These are phyloP conservation scores for Penicillium sclerotigenum DNA, from an alignment of 2,329 filamentous ascomycete genomes.

Conservation along the genomic window DNA sequence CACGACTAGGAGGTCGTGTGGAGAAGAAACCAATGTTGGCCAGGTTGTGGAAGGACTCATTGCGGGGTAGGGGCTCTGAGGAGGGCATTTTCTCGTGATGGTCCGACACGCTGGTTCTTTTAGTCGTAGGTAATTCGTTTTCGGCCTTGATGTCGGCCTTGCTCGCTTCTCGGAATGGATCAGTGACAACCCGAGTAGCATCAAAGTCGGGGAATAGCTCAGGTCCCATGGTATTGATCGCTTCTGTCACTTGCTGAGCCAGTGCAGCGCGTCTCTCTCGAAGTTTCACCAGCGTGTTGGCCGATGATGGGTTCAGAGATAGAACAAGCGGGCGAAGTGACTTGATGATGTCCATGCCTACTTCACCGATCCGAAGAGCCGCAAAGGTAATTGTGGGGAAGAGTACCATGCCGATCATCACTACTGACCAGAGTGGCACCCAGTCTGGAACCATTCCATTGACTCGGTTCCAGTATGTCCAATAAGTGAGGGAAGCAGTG, in stretches of 20 bases:
- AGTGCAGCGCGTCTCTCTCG: conserved; percentile 69
- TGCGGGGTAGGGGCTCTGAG: conserved; percentile 65
- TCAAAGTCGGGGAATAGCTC: conserved; percentile 98
- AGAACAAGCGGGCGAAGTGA: conserved; percentile 84
- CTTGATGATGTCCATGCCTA: conserved; percentile 98
- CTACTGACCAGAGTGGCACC: conserved; percentile 74
- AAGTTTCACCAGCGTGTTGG: conserved; percentile 78
- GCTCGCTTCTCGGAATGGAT: conserved; percentile 44
- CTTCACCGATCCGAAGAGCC: conserved; percentile 88
- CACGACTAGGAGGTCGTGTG: conserved; percentile 79
- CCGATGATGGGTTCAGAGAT: conserved; percentile 77
- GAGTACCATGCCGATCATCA: conserved; percentile 70
- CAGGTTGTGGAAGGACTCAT: conserved; percentile 92
- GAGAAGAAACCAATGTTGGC: conserved; percentile 86
- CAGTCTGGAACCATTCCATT: conserved; percentile 77
- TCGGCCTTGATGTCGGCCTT: conserved; percentile 16
- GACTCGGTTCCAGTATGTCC: conserved; percentile 76
- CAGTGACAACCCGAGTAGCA: conserved; percentile 63
- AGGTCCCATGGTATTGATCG: conserved; percentile 92
- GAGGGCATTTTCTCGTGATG: conserved; percentile 25
- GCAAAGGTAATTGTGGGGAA: conserved; percentile 90
- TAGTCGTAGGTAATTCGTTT: conserved; percentile 21
- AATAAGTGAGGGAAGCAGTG: conserved; percentile 68
- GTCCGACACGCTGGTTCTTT: conserved; percentile 22
- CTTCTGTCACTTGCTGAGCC: conserved; percentile 76